phyloP scores from a whole-genome alignment of 2,329 filamentous ascomycete genomes.

The Nemania sp. region DNA sequence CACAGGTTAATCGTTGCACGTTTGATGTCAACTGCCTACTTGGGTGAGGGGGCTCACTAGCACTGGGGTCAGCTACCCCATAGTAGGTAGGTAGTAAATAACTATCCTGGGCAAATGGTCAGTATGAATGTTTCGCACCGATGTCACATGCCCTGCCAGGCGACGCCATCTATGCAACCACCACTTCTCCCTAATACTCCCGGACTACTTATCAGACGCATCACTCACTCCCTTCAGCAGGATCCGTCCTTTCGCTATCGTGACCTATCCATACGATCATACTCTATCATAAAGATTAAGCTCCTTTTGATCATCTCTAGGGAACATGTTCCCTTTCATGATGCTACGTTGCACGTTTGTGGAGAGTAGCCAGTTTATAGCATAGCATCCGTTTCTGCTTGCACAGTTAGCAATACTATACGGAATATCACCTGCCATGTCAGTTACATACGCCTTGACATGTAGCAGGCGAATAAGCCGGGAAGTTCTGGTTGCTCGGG shows the following conservation, averaged over 20 bases:
- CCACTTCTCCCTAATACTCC: constrained; percentile 14
- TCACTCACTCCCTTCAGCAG: not conserved
- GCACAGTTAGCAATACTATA: not conserved
- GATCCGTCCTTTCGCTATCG: constrained; percentile 5
- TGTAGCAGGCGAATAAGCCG: constrained; percentile 1
- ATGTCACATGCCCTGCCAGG: constrained; percentile 34
- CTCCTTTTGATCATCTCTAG: not conserved
- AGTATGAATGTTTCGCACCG: constrained; percentile 21
- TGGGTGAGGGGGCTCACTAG: constrained; percentile 20
- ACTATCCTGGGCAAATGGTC: constrained; percentile 4
- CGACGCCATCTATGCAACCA: constrained; percentile 18
- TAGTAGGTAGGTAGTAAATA: constrained; percentile 35
- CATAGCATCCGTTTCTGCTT: constrained; percentile 14
- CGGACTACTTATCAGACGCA: constrained; percentile 5
- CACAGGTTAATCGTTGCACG: constrained; percentile 6
- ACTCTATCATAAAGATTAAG: constrained; percentile 15
- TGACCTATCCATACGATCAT: constrained; percentile 17
- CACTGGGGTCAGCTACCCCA: constrained; percentile 20
- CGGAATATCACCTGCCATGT: constrained; percentile 27
- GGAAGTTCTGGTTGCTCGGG: not conserved
- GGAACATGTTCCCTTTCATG: not conserved
- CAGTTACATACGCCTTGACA: constrained; percentile 12
- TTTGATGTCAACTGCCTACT: constrained; percentile 31
- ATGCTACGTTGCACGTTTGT: constrained; percentile 33
- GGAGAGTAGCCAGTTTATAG: constrained; percentile 13